A percentile compares a stretch with the other conserved stretches of the same genome.
These are phyloP conservation scores for Biscogniauxia mediterranea DNA, from an alignment of 2,329 filamentous ascomycete genomes.

Conservation along the genomic window DNA sequence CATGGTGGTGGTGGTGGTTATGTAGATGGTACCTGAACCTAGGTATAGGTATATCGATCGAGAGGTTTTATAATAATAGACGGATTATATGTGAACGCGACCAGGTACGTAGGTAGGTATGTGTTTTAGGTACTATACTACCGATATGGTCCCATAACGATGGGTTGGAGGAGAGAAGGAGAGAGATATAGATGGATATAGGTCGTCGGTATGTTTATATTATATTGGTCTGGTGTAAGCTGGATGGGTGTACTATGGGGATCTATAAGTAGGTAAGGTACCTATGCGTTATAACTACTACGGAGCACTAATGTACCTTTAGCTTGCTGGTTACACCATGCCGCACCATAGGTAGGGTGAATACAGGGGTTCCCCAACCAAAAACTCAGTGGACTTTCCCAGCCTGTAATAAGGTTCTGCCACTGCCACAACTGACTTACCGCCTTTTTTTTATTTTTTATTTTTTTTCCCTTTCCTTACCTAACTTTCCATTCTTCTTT, in stretches of 20 bases:
- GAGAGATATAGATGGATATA: neutral
- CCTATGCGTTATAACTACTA: too few relatives aligned
- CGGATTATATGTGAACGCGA: neutral
- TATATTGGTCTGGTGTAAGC: too few relatives aligned
- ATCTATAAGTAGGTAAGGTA: too few relatives aligned
- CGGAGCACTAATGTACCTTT: too few relatives aligned
- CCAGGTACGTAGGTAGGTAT: neutral
- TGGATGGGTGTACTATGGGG: too few relatives aligned
- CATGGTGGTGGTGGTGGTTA: slow-evolving; percentile 3
- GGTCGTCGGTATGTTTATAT: too few relatives aligned
- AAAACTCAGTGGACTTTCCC: too few relatives aligned
- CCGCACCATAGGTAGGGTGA: too few relatives aligned
- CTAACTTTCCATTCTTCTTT: neutral
- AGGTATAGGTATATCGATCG: neutral
- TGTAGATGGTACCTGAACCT: too few relatives aligned
- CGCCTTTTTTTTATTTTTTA: slow-evolving; percentile 27
- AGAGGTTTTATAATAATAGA: neutral
- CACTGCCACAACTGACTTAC: slow-evolving; percentile 14
- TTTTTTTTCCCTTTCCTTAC: slow-evolving; percentile 1
- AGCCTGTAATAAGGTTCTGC: slow-evolving; percentile 4
- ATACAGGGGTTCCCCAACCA: neutral
- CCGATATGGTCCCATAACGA: neutral
- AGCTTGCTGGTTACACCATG: too few relatives aligned
- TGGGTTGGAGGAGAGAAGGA: too few relatives aligned
- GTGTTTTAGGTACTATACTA: neutral